These are phyloP conservation scores for Athelia sp. DNA, from an alignment of 1,284 basidiomycete genomes.

Conservation along the genomic window DNA sequence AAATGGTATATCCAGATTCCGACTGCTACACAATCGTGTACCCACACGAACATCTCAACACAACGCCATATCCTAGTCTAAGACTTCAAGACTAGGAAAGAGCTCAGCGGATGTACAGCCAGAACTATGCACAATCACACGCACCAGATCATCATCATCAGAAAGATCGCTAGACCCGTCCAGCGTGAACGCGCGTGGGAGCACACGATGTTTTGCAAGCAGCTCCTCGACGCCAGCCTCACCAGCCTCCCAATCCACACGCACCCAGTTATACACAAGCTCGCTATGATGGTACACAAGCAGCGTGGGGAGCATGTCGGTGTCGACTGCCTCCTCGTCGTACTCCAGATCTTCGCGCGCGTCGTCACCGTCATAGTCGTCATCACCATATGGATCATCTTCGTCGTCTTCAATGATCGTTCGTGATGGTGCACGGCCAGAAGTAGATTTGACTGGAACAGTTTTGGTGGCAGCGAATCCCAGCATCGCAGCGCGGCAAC, in stretches of 20 bases:
- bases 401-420: conserved; percentile 29
- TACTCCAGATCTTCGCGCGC: conserved; percentile 13
- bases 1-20: too few species aligned
- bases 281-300: conserved; percentile 81
- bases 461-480: conserved; percentile 58
- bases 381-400: conserved; percentile 41
- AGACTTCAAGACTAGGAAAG: too few species aligned
- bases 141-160: background rate
- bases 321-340: conserved; percentile 59
- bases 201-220: conserved; percentile 33
- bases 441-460: conserved; percentile 5
- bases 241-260: conserved; percentile 81
- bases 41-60: too few species aligned
- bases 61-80: too few species aligned
- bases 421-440: background rate
- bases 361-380: conserved; percentile 29
- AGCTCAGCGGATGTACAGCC: too few species aligned
- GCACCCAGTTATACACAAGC: conserved; percentile 76
- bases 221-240: conserved; percentile 62
- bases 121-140: too few species aligned
- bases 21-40: too few species aligned
- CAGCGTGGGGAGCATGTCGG: conserved; percentile 79
- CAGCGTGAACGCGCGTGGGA: background rate
- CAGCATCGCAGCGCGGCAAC: conserved; percentile 66
- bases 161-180: background rate